Conservation (phyloP, 441 rosid genomes). For the Adansonia madagascariensis region DNA sequence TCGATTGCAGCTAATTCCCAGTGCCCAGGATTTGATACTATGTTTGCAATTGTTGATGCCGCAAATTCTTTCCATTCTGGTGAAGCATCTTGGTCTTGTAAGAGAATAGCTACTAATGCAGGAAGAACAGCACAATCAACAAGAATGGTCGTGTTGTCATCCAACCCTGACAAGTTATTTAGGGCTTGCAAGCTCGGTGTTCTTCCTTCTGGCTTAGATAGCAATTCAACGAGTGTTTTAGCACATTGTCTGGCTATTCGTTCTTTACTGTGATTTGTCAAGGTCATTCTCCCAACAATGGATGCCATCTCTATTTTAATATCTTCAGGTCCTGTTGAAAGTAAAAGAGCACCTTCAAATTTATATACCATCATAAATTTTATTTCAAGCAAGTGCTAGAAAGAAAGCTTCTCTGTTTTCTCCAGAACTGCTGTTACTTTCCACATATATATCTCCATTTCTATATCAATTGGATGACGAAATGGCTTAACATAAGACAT, state of each 20-base stretch:
- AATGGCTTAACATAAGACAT: slow-evolving; percentile 19
- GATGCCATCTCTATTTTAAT: slow-evolving; percentile 46
- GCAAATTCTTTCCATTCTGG: slow-evolving; percentile 41
- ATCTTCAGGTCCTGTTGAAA: slow-evolving; percentile 43
- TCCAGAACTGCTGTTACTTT: slow-evolving; percentile 5
- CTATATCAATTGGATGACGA: slow-evolving; percentile 12
- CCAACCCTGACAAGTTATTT: slow-evolving; percentile 45
- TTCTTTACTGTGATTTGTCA: slow-evolving; percentile 45
- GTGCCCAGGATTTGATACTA: slow-evolving; percentile 49
- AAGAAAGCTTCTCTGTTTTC: slow-evolving; percentile 1
- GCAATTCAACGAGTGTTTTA: slow-evolving; percentile 37
- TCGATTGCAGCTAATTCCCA: slow-evolving; percentile 50
- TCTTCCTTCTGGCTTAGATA: slow-evolving; percentile 37
- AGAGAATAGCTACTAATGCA: slow-evolving; percentile 40
- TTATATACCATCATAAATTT: neutral
- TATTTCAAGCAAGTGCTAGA: neutral
- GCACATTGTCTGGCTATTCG: slow-evolving; percentile 44
- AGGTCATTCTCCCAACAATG: slow-evolving; percentile 45
- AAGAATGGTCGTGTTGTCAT: slow-evolving; percentile 45
- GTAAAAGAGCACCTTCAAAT: slow-evolving; percentile 6
- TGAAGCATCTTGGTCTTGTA: slow-evolving; percentile 32
- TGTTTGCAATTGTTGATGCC: slow-evolving; percentile 44
- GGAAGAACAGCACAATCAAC: slow-evolving; percentile 45
- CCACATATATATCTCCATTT: neutral
- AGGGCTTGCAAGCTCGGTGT: slow-evolving; percentile 42